Evolutionary conservation across 2,329 filamentous ascomycete genomes (phyloP), one percentile per base, ranked within the genome.

Genomic region (Stagonosporopsis vannaccii): DNA sequence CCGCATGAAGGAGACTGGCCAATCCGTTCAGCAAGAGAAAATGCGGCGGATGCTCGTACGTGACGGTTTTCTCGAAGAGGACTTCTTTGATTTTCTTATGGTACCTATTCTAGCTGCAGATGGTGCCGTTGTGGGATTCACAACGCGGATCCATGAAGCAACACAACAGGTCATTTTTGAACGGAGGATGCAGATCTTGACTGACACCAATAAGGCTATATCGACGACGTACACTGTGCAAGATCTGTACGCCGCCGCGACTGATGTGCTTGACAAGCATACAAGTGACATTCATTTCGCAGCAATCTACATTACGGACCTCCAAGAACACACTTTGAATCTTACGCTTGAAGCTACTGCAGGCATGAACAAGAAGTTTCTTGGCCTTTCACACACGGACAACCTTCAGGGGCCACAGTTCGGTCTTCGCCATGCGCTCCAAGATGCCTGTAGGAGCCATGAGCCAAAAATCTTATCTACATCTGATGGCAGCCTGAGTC

Each of bases 21-120:
- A 92, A 75, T 88, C 90, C 0, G 91, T 87, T 0, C 90, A 92
- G 88, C 92, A 92, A 72, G 87, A 92, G 60, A 90, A 93, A 65
- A 89, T 93, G 61, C 85, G 85, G 51, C 80, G 93, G 1, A 91
- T 92, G 66, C 82, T 94, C 17, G 80, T 83, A 37, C 84, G 90
- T 11, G 84, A 87, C 59, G 85, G 86, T 1, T 90, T 84, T 60
- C 75, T 90, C 1, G 90, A 95, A 73, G 90, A 94, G 69, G 86
- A 88, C 0, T 93, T 90, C 69, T 92, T 93, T 71, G 90, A 87
- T n/a, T 92, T 90, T 89, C 88, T 86, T 0, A 85, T 93, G 33
- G 87, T 92, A 17, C 90, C 90, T 0, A 79, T 93, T 49, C 83
- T 93, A 3, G 90, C 89, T 3, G 81, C 82, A 26, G 87, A 92